Base-by-base conservation (phyloP, 768 basidiomycete species). In the Agaricus subrufescens region DNA sequence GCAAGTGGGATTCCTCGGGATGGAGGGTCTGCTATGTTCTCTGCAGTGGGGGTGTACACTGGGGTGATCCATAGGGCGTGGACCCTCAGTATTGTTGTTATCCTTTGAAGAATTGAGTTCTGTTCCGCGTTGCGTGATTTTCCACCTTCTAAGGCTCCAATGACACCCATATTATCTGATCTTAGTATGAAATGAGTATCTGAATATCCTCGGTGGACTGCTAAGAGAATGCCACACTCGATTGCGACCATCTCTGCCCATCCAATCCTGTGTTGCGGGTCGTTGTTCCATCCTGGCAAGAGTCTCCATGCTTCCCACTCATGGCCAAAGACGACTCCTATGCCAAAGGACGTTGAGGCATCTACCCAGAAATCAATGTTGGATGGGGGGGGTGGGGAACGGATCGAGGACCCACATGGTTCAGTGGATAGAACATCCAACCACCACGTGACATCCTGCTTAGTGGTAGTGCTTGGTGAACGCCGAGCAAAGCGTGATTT, bases 291-390 rank as follows among this genome's bases (percentile, higher is more conserved):
- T 0, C 69, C 71, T 7, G 57, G 53, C 0, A 67, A 64, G 63
- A 63, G 72, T 0, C 23, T 4, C 72, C 72, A 74, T 0, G 60
- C 66, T 1, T 52, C 68, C 68, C 67, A 76, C 23, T 44, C 53
- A 1, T 6, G 15, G 1, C 60, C 63, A 4, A 76, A 50, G 0
- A 67, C 62, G 0, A 76, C 61, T 0, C 72, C 66, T 31, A 75
- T 65, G 1, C 75, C 69, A 60, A 67, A 73, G 5, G 67, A 69
- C 0, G 71, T 63, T 59, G 69, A 70, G 1, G 70, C 70, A 48
- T 76, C 70, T 9, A 67, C 69, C 70, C 68, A 76, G 67, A 67
- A 70, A 9, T 55, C 56, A 4, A 72, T 19, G 59, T 75, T 69
- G 1, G 53, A 1, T 6, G 64, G 63, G 14, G 45, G 30, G 2